Evolutionary conservation across 495 filamentous ascomycete species (phyloP).

Genomic region (Aspergillus saccharolyticus): DNA sequence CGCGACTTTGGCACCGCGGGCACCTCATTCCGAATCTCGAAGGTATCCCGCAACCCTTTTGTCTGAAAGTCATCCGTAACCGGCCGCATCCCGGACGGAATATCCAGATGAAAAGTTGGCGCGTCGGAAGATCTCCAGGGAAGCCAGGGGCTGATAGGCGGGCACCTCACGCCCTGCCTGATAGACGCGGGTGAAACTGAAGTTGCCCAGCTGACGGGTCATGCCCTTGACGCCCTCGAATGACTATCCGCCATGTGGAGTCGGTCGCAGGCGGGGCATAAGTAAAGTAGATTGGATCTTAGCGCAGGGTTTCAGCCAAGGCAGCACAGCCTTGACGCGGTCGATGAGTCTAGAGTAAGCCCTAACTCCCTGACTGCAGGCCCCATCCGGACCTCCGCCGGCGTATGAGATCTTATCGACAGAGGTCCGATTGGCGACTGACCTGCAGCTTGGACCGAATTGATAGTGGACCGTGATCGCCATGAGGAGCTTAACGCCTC

Average conservation of each 20-base stretch:
- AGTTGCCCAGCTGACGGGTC: slow-evolving; percentile 46
- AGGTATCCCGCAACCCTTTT: slow-evolving; percentile 1
- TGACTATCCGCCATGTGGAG: background rate
- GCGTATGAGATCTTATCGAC: background rate
- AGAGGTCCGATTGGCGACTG: background rate
- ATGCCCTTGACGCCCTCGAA: slow-evolving; percentile 33
- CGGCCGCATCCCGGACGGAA: background rate
- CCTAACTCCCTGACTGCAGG: background rate
- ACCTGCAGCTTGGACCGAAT: no score
- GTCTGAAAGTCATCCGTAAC: slow-evolving; percentile 5
- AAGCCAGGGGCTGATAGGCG: slow-evolving; percentile 35
- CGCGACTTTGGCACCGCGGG: background rate
- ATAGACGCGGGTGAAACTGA: slow-evolving; percentile 48
- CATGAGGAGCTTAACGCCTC: no score
- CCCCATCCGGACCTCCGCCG: background rate
- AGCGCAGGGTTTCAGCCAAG: no score
- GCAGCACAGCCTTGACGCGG: background rate
- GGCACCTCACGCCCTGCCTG: slow-evolving; percentile 47
- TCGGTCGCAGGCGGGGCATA: background rate
- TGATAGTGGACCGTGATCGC: no score
- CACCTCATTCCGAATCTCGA: slow-evolving; percentile 6
- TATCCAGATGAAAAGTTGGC: slow-evolving; percentile 6
- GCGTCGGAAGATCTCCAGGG: slow-evolving; percentile 9
- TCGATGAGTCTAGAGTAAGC: background rate
- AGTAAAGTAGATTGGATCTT: background rate